A percentile compares a stretch with the other conserved stretches of the same genome.
Conservation (phyloP, 2,329 filamentous ascomycete species). For the Dothiorella sarmentorum region DNA sequence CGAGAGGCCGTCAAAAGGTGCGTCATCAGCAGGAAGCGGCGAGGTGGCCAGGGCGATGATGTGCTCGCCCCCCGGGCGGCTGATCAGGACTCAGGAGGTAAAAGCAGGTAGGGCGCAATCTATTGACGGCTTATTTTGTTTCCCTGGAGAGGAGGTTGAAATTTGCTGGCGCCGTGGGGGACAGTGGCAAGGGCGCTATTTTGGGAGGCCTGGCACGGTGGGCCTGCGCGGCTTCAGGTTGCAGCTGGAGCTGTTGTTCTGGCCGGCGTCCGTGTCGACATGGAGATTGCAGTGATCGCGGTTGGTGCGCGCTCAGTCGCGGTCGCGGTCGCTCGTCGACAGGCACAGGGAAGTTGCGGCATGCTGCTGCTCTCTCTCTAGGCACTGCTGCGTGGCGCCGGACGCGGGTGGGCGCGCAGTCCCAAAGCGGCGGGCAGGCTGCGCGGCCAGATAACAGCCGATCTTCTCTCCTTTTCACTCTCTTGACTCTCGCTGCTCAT, state of each 20-base stretch:
- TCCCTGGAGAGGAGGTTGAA: not conserved
- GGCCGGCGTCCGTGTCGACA: not conserved
- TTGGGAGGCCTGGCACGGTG: slow-evolving; percentile 6
- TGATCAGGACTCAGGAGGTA: not conserved
- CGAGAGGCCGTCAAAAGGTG: not conserved
- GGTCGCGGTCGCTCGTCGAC: too few species aligned
- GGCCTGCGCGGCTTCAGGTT: not conserved
- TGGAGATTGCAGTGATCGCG: slow-evolving; percentile 14
- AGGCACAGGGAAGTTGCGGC: too few species aligned
- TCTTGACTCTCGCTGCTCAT: not conserved
- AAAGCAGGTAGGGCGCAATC: not conserved
- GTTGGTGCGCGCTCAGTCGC: slow-evolving; percentile 1
- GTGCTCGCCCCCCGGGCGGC: not conserved
- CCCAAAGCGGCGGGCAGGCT: slow-evolving; percentile 14
- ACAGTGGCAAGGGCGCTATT: slow-evolving; percentile 14
- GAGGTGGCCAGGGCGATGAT: not conserved
- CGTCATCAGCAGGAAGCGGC: not conserved
- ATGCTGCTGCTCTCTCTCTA: too few species aligned
- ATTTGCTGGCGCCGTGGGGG: slow-evolving; percentile 2
- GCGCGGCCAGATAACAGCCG: slow-evolving; percentile 15
- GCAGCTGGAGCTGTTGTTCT: not conserved
- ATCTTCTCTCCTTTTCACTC: slow-evolving; percentile 15
- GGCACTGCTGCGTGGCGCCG: slow-evolving; percentile 11
- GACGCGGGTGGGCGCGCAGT: slow-evolving; percentile 11
- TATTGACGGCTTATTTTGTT: not conserved